Base-by-base conservation (phyloP, 2,329 filamentous ascomycete genomes). In the Fusarium illudens region DNA sequence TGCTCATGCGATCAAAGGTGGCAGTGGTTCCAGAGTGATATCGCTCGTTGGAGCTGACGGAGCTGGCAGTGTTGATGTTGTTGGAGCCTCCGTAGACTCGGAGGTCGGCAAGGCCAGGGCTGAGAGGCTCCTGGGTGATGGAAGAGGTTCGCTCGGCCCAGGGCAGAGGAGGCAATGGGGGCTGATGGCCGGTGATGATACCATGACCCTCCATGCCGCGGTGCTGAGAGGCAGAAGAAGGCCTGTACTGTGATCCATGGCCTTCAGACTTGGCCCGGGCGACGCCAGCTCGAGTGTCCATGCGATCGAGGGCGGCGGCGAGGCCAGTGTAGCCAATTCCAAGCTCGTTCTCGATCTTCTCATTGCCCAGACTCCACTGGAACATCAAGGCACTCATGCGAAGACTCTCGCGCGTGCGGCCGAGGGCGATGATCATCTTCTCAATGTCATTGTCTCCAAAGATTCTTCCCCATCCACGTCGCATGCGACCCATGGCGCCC, bases 311-410 rank as follows among this genome's bases (percentile, higher is more conserved):
- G 4, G 89, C 89, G 10, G 89, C 89, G 1, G 87, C 86, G 8
- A 92, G 82, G 5, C 88, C 88, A 2, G 88, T 89, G 72, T 90
- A 92, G 42, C 90, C 90, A 46, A 90, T 90, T 17, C 88, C 88
- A 39, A 87, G 83, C 12, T 87, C 84, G 15, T 84, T 84, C 67
- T 90, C 87, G 15, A 86, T 84, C 73, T 84, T 86, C 19, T 83
- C 82, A 29, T 83, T 83, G 9, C 87, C 88, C 4, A 91, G 79
- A 19, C 85, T 87, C 88, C 89, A 91, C 68, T 89, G 85, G 75
- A 91, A 88, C 70, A 89, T 84, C 44, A 88, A 81, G 8, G 87
- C 85, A 72, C 87, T 90, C 82, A 90, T 88, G 69, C 84, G 85
- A 50, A 92, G 77, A 3, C 86, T 84, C 68, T 91, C 88, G 10